Base-by-base conservation (phyloP, 1,139 yeast species). In the Pichia sp. region DNA sequence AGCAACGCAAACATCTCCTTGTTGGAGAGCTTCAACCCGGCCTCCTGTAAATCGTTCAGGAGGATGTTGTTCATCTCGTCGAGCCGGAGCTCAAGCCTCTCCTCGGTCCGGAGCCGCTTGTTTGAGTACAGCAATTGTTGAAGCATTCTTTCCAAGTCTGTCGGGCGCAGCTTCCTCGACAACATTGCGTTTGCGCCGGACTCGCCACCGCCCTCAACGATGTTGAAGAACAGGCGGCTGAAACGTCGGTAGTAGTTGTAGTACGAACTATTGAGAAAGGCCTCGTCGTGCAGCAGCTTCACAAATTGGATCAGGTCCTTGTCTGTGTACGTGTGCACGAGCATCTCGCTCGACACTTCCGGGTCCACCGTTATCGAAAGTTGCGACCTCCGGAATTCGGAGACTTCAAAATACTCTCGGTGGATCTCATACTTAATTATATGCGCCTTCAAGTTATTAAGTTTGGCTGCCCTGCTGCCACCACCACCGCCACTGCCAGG, bases 1-100 rank as follows among this genome's bases (percentile, higher is more conserved):
- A 56, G 40, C 27, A 56, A 16, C 4, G 57, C 24, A 43, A 56
- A 56, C 24, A 56, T 38, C 24, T 56, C 59, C 31, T 51, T 54
- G 38, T 54, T 56, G 3, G 58, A 48, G 3, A 56, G 24, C 17
- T 56, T 56, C 29, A 56, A 24, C 3, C 44, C 43, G 7, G 53
- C 45, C 2, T 33, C 20, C 44, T 40, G 49, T n/a, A 56, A 40
- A 16, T 52, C 57, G 2, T 31, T 38, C 24, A 36, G 49, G 34
- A 12, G 50, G 5, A 9, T n/a, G 8, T 40, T 40, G 31, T 52
- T 55, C 3, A 48, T 31, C 2, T 51, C 38, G 27, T 52, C 38
- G 6, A 56, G 14, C 10, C 51, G 43, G 10, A 55, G 34, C 31
- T 49, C 31, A 1, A 40, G 16, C 29, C 47, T 30, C 29, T 54